A percentile compares a stretch with the other conserved stretches of the same genome.
phyloP scores from a whole-genome alignment of 2,329 filamentous ascomycete genomes.

The Nigrograna mackinnonii region DNA sequence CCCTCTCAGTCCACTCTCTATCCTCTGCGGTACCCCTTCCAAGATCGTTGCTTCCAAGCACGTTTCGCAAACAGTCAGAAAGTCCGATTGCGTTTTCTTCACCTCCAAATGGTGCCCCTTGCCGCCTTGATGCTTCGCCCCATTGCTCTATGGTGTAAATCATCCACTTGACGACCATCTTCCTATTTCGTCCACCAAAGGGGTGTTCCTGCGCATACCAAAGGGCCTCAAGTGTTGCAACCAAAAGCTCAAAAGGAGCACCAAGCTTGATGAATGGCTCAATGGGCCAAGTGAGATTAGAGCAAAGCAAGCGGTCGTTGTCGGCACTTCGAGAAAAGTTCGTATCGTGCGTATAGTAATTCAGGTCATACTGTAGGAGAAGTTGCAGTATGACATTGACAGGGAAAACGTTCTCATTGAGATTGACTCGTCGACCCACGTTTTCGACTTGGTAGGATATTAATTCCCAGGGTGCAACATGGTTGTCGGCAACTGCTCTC shows the following conservation, averaged over 20 bases:
- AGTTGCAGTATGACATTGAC: conserved; percentile 45
- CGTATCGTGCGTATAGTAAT: conserved; percentile 52
- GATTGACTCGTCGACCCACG: conserved; percentile 59
- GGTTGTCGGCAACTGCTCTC: conserved; percentile 51
- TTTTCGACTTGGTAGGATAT: conserved; percentile 64
- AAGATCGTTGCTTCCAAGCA: conserved; percentile 50
- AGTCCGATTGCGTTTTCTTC: conserved; percentile 58
- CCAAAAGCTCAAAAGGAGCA: conserved; percentile 63
- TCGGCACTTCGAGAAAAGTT: conserved; percentile 9
- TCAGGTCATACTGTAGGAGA: conserved; percentile 46
- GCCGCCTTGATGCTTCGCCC: conserved; percentile 60
- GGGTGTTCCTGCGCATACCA: conserved; percentile 70
- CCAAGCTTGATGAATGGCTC: conserved; percentile 68
- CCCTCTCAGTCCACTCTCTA: conserved; percentile 30
- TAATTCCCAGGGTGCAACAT: conserved; percentile 68
- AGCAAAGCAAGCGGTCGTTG: conserved; percentile 18
- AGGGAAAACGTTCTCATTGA: conserved; percentile 60
- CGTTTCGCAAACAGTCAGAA: conserved; percentile 38
- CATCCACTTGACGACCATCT: conserved; percentile 63
- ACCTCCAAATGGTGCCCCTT: conserved; percentile 61
- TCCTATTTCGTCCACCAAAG: conserved; percentile 62
- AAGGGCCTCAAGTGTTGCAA: conserved; percentile 66
- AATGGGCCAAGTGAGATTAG: conserved; percentile 59
- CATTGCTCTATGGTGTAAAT: conserved; percentile 65
- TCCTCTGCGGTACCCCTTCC: conserved; percentile 40